phyloP scores from a whole-genome alignment of 768 basidiomycete genomes.

The Mycena amicta region DNA sequence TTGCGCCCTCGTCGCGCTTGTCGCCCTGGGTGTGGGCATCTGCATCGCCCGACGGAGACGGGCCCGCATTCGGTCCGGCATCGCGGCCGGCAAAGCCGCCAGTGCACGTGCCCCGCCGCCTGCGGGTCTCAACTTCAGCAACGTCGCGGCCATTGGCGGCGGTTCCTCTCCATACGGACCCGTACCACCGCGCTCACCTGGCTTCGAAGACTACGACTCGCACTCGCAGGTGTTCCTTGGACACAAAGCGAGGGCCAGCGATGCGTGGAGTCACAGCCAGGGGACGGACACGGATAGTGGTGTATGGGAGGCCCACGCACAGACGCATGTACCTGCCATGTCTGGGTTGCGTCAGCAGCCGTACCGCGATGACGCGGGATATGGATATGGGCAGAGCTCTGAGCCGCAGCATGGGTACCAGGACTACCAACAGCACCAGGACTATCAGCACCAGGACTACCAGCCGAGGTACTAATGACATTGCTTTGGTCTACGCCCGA shows the following conservation, averaged over 20 bases:
- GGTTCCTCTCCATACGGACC: background rate
- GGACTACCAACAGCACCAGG: background rate
- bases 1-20: constrained; percentile 6
- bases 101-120: constrained; percentile 39
- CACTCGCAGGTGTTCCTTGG: background rate
- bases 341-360: background rate
- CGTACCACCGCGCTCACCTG: background rate
- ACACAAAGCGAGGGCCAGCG: background rate
- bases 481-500: too few species aligned
- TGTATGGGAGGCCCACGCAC: background rate
- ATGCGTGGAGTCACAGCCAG: background rate
- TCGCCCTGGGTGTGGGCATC: constrained; percentile 8
- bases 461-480: too few species aligned
- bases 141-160: background rate
- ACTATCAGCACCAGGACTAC: background rate
- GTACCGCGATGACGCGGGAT: background rate
- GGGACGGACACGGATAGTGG: background rate
- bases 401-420: background rate
- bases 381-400: background rate
- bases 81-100: constrained; percentile 6
- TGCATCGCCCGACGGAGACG: constrained; percentile 15
- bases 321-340: background rate
- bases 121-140: constrained; percentile 29
- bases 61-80: constrained; percentile 5
- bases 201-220: background rate